Evolutionary conservation across 768 basidiomycete genomes (phyloP).

Genomic region (Leccinum fibrillosum): DNA sequence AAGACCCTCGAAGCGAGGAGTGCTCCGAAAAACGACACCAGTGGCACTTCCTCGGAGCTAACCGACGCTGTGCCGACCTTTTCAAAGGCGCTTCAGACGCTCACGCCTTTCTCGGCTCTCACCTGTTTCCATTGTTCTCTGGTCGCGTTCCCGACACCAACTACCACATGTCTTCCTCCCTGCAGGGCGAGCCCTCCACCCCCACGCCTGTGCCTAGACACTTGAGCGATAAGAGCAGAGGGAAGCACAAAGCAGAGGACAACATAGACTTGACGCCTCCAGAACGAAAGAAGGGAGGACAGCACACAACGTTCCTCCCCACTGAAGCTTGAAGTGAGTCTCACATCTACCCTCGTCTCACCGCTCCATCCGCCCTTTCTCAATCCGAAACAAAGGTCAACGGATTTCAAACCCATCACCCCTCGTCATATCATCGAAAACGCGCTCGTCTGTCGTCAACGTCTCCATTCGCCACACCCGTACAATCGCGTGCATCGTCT

Average conservation of each 20-base stretch:
- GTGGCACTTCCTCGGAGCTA: conserved; percentile 15
- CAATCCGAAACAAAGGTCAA: conserved; percentile 40
- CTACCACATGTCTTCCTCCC: conserved; percentile 11
- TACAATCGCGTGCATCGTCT: conserved; percentile 31
- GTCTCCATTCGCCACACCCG: conserved; percentile 32
- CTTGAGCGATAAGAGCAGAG: conserved; percentile 39
- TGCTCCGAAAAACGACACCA: conserved; percentile 10
- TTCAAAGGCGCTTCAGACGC: conserved; percentile 7
- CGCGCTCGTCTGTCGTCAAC: conserved; percentile 55
- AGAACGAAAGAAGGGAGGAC: conserved; percentile 49
- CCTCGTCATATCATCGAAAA: conserved; percentile 72
- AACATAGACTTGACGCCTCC: conserved; percentile 68
- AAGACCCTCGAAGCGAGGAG: conserved; percentile 14
- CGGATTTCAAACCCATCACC: conserved; percentile 54
- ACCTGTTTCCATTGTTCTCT: conserved; percentile 17
- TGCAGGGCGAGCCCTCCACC: conserved; percentile 27
- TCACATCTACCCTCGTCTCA: conserved; percentile 13
- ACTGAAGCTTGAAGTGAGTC: conserved; percentile 56
- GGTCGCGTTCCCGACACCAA: conserved; percentile 8
- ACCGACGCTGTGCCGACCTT: conserved; percentile 14
- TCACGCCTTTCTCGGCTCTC: conserved; percentile 16
- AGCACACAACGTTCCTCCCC: conserved; percentile 59
- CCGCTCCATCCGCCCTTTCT: conserved; percentile 22
- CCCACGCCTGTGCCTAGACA: conserved; percentile 32
- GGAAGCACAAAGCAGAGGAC: conserved; percentile 75